Conservation (phyloP, 1,139 yeast genomes). For the Pichia sp. region DNA sequence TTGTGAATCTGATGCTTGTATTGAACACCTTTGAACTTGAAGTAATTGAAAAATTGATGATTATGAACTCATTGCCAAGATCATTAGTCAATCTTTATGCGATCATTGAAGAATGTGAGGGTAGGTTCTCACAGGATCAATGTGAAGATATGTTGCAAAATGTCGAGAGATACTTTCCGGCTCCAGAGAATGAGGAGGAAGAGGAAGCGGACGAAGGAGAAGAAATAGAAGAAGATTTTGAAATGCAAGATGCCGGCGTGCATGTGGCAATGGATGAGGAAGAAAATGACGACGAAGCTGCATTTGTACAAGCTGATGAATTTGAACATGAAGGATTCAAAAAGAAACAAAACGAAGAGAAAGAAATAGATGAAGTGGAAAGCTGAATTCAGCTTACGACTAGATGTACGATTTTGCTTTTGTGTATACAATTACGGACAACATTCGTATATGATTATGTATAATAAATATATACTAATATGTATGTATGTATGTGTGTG, state of each 20-base stretch:
- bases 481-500: background rate
- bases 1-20: constrained; percentile 48
- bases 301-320: constrained; percentile 20
- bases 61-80: constrained; percentile 74
- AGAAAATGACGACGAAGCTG: constrained; percentile 19
- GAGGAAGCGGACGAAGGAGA: constrained; percentile 16
- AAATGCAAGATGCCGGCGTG: constrained; percentile 17
- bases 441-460: background rate
- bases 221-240: constrained; percentile 10
- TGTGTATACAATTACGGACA: background rate
- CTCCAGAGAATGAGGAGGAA: constrained; percentile 13
- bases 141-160: constrained; percentile 51
- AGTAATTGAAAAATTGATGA: constrained; percentile 80
- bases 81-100: constrained; percentile 75
- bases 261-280: constrained; percentile 15
- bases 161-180: constrained; percentile 48
- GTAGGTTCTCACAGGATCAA: constrained; percentile 62
- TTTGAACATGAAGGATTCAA: constrained; percentile 19
- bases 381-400: background rate
- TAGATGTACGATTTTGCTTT: background rate
- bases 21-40: constrained; percentile 58
- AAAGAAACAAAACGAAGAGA: constrained; percentile 15
- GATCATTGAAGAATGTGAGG: constrained; percentile 88
- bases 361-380: constrained; percentile 24
- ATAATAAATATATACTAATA: background rate